Evolutionary conservation across 106 monocot species (phyloP).

Genomic region (Hemerocallis citrina): DNA sequence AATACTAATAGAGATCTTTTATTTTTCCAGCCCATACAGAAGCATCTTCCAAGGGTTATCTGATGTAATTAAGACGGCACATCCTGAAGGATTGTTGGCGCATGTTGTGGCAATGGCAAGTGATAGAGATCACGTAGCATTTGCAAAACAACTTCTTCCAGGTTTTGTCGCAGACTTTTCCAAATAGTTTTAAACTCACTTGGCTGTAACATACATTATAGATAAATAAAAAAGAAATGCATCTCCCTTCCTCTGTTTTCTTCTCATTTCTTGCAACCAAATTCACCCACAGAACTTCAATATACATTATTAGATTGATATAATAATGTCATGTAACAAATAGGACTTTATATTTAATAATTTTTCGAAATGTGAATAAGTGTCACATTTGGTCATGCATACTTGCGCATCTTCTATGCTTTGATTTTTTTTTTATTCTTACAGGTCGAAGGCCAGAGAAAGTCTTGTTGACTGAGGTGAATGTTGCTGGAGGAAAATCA

Average conservation of each 20-base stretch:
- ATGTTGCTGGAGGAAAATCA: conserved; percentile 53
- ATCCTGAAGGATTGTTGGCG: conserved; percentile 42
- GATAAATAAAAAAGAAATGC: neutral
- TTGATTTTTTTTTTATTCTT: neutral
- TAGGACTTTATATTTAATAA: too few relatives aligned
- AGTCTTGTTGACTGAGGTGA: conserved; percentile 58
- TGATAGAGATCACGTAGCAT: conserved; percentile 86
- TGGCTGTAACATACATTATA: neutral
- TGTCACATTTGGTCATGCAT: neutral
- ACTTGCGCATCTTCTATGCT: neutral
- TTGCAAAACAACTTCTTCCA: conserved; percentile 78
- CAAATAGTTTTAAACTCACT: neutral
- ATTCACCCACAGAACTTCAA: neutral
- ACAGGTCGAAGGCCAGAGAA: conserved; percentile 53
- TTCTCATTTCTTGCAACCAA: neutral
- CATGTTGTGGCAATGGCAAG: conserved; percentile 91
- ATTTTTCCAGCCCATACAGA: conserved; percentile 86
- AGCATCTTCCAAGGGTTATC: conserved; percentile 82
- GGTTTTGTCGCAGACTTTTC: conserved; percentile 25
- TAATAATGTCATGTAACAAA: neutral
- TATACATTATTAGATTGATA: neutral
- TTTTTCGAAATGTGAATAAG: too few relatives aligned
- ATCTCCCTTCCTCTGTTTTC: neutral
- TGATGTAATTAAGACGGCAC: conserved; percentile 37
- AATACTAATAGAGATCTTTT: neutral